Conservation (phyloP, 257 asterid genomes). For the Scutellaria minor region DNA sequence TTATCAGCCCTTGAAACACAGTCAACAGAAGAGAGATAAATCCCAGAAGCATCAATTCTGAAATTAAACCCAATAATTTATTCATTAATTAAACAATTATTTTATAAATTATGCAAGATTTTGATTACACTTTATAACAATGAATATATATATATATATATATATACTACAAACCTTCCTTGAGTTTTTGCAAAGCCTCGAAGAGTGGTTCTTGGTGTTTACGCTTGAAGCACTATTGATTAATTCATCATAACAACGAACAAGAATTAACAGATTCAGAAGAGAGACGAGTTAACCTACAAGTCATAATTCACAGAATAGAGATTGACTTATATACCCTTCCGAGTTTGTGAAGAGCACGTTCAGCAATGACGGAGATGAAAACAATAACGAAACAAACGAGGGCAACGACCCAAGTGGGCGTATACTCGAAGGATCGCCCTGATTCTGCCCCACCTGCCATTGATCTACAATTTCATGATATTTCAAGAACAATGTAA, state of each 20-base stretch:
- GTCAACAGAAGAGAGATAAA: conserved; percentile 80
- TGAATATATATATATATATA: no score
- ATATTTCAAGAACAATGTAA: no score
- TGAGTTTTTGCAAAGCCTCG: conserved; percentile 75
- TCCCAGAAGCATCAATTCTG: conserved; percentile 96
- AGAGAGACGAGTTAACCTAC: no score
- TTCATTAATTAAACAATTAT: not conserved
- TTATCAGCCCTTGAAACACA: conserved; percentile 66
- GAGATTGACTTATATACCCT: conserved; percentile 45
- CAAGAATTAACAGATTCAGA: not conserved
- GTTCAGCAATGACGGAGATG: conserved; percentile 70
- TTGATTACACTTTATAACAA: not conserved
- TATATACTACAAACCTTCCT: conserved; percentile 57
- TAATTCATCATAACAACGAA: not conserved
- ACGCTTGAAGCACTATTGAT: conserved; percentile 52
- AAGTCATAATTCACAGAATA: no score
- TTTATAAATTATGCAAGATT: not conserved
- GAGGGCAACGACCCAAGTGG: conserved; percentile 82
- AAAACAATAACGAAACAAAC: conserved; percentile 76
- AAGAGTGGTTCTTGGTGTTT: conserved; percentile 56
- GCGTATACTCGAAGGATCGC: conserved; percentile 63
- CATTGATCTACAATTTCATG: conserved; percentile 22
- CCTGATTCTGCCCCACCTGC: conserved; percentile 47
- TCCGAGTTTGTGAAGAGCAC: conserved; percentile 77
- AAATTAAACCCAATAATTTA: not conserved